These are phyloP conservation scores for Hygrophorus pudorinus DNA, from an alignment of 768 basidiomycete genomes.

Conservation along the genomic window DNA sequence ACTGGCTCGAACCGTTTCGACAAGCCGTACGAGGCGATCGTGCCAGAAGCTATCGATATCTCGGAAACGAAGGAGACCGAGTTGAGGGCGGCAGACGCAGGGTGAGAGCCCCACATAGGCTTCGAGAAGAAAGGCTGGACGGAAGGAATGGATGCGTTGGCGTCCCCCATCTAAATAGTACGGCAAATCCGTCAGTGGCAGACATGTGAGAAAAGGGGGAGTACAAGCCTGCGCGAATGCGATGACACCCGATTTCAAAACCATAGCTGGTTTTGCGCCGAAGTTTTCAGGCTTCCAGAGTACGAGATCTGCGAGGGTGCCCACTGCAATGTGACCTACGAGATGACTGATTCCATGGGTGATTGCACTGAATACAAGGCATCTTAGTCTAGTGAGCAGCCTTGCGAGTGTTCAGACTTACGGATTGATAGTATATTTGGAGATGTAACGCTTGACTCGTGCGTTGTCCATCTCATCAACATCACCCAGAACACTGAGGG, in stretches of 20 bases:
- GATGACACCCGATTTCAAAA: constrained; percentile 92
- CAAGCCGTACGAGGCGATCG: constrained; percentile 56
- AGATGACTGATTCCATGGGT: constrained; percentile 86
- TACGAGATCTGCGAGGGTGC: constrained; percentile 87
- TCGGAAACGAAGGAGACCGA: constrained; percentile 83
- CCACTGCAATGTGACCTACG: constrained; percentile 75
- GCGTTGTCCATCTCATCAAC: constrained; percentile 65
- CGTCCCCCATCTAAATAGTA: constrained; percentile 76
- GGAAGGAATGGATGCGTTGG: constrained; percentile 92
- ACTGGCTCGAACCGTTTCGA: constrained; percentile 71
- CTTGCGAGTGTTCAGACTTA: constrained; percentile 29
- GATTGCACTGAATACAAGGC: constrained; percentile 53
- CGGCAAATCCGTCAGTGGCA: constrained; percentile 2
- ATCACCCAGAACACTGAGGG: constrained; percentile 64
- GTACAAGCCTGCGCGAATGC: constrained; percentile 71
- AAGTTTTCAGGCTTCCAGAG: constrained; percentile 94
- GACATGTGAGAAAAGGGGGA: background rate
- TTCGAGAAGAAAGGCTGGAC: constrained; percentile 82
- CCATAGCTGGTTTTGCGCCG: constrained; percentile 87
- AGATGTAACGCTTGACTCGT: constrained; percentile 88
- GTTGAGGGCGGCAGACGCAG: constrained; percentile 71
- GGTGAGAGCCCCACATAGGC: constrained; percentile 89
- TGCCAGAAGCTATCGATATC: constrained; percentile 50
- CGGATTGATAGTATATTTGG: constrained; percentile 98
- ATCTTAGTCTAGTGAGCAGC: background rate